Conservation (phyloP, 129 eudicot species). For the Flaveria ramosissima region DNA sequence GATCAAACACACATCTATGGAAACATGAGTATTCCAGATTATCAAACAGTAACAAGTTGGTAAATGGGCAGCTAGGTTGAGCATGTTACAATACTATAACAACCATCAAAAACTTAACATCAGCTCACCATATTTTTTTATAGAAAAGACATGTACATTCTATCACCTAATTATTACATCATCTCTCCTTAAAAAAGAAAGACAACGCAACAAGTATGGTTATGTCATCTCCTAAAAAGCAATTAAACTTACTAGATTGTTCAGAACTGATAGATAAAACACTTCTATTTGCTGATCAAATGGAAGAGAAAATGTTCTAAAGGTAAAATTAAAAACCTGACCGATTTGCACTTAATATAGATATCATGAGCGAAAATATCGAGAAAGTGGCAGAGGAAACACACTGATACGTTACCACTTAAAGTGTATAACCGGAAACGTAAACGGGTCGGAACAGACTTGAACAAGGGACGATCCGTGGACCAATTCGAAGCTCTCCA, state of each 20-base stretch:
- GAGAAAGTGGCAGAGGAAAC: not conserved
- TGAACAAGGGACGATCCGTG: no score
- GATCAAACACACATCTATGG: slow-evolving; percentile 96
- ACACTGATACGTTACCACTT: not conserved
- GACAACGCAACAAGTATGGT: not conserved
- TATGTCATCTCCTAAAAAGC: slow-evolving; percentile 6
- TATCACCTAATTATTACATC: not conserved
- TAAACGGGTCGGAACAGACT: no score
- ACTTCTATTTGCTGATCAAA: not conserved
- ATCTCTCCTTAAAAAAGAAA: not conserved
- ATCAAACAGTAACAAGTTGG: slow-evolving; percentile 18
- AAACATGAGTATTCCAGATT: slow-evolving; percentile 19
- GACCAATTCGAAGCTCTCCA: no score
- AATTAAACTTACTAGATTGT: not conserved
- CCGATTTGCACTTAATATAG: not conserved
- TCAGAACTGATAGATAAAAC: slow-evolving; percentile 6
- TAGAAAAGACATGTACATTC: not conserved
- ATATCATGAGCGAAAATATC: not conserved
- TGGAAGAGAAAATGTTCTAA: no score
- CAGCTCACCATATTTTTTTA: not conserved
- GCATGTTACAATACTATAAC: slow-evolving; percentile 6
- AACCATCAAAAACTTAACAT: not conserved
- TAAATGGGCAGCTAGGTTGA: slow-evolving; percentile 1
- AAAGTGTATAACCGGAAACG: no score
- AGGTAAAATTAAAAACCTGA: no score